Evolutionary conservation across 2,329 filamentous ascomycete species (phyloP).

Genomic region (Colletotrichum nymphaeae): DNA sequence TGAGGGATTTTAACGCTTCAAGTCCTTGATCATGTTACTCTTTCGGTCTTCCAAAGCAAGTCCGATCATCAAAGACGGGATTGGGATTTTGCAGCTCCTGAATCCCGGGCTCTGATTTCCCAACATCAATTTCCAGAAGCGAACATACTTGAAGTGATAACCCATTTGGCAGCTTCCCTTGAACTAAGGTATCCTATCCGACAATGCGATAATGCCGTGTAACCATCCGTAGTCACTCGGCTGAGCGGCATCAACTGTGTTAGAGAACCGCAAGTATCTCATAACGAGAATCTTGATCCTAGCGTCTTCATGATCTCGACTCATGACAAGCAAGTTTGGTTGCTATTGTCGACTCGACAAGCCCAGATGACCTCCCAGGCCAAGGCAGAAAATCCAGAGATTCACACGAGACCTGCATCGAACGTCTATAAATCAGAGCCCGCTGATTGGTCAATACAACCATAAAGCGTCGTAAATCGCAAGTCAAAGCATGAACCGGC

Average conservation of each 20-base stretch:
- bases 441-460: not conserved
- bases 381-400: not conserved
- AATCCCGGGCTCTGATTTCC: too few relatives aligned
- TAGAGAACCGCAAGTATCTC: not conserved
- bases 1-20: too few relatives aligned
- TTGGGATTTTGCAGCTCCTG: too few relatives aligned
- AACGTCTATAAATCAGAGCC: not conserved
- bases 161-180: too few relatives aligned
- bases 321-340: not conserved
- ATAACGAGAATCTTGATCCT: not conserved
- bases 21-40: too few relatives aligned
- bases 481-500: slow-evolving; percentile 4
- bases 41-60: too few relatives aligned
- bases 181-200: too few relatives aligned
- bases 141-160: too few relatives aligned
- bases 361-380: not conserved
- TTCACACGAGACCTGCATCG: not conserved
- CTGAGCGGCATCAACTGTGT: not conserved
- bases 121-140: too few relatives aligned
- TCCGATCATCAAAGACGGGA: too few relatives aligned
- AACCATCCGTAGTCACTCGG: not conserved
- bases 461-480: slow-evolving; percentile 5
- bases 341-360: not conserved
- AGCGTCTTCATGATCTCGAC: not conserved
- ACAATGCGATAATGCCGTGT: too few relatives aligned